Evolutionary conservation across 495 filamentous ascomycete species (phyloP), one percentile per base, ranked within the genome.

Genomic region (Talaromyces wortmannii): DNA sequence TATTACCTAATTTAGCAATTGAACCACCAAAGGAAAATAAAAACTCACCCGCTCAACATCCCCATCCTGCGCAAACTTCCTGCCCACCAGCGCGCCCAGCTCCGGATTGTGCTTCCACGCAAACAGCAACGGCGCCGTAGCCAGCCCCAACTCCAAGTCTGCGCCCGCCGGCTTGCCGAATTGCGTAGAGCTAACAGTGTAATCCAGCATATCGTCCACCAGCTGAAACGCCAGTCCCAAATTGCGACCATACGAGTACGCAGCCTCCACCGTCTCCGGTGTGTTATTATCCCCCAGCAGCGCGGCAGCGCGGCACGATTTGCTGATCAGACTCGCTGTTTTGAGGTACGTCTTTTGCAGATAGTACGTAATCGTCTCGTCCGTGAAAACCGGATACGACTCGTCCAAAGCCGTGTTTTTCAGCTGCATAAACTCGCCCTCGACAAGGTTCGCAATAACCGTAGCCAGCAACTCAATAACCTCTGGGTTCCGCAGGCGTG

Each of bases 331-430:
- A 61, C 88, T 91, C 16, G 94, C 94, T 5, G 90, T 92, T 76
- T 98, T 98, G 57, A 98, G 80, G 66, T 98, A 98, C 40, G 94
- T 97, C 78, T 98, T 98, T 67, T 97, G 90, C n/a, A 98, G 77
- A 66, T 98, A 98, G 69, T 97, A 97, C 7, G 85, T 77, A 53
- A 98, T 77, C 2, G 90, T 89, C 30, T 96, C 88, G 54, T 95
- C 87, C 2, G 86, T 90, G 78, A 88, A 97, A 12, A 78, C 75
- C 0, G 91, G 91, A 57, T 88, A 83, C 55, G 77, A 69, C 71
- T 96, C 92, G 63, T 97, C 92, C 55, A 82, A 79, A 16, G 86
- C 88, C 3, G 94, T 97, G 71, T 98, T 98, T 72, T 96, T 92
- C 52, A 98, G 77, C 74, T 98, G 94, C 92, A 97, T 97, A 76